phyloP scores from a whole-genome alignment of 345 rosid species.

The Lumnitzera littorea region DNA sequence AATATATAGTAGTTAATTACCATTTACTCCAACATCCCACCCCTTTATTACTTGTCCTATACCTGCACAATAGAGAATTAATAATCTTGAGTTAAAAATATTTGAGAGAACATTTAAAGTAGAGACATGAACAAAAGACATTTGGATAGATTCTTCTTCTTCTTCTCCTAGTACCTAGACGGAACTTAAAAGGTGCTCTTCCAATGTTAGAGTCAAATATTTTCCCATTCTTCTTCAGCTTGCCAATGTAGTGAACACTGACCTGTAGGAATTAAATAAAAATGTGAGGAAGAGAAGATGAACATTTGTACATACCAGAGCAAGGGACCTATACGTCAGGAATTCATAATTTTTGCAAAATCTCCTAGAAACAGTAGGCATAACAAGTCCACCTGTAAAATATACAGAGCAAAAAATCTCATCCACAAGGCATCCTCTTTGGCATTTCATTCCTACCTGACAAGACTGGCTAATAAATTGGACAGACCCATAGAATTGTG shows the following conservation, averaged over 20 bases:
- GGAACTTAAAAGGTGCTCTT: conserved; percentile 72
- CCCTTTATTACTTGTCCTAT: conserved; percentile 90
- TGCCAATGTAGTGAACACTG: conserved; percentile 70
- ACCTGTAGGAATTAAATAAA: conserved; percentile 37
- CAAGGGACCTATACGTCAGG: too few relatives aligned
- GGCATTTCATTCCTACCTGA: too few relatives aligned
- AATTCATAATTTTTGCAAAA: too few relatives aligned
- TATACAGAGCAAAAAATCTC: too few relatives aligned
- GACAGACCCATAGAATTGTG: too few relatives aligned
- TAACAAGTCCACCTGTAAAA: too few relatives aligned
- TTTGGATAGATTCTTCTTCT: too few relatives aligned
- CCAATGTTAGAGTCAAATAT: conserved; percentile 83
- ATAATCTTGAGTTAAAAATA: not conserved
- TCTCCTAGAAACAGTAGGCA: too few relatives aligned
- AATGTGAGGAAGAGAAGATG: too few relatives aligned
- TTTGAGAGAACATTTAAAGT: not conserved
- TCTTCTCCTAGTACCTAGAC: conserved; percentile 43
- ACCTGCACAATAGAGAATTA: conserved; percentile 31
- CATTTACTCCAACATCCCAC: conserved; percentile 95
- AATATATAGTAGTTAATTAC: conserved; percentile 24
- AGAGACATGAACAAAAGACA: not conserved
- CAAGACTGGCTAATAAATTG: too few relatives aligned
- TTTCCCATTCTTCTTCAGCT: conserved; percentile 83
- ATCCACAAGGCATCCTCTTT: too few relatives aligned
- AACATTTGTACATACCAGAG: too few relatives aligned